These are phyloP conservation scores for Dendrobium catenatum DNA, from an alignment of 106 monocot genomes.

Conservation along the genomic window DNA sequence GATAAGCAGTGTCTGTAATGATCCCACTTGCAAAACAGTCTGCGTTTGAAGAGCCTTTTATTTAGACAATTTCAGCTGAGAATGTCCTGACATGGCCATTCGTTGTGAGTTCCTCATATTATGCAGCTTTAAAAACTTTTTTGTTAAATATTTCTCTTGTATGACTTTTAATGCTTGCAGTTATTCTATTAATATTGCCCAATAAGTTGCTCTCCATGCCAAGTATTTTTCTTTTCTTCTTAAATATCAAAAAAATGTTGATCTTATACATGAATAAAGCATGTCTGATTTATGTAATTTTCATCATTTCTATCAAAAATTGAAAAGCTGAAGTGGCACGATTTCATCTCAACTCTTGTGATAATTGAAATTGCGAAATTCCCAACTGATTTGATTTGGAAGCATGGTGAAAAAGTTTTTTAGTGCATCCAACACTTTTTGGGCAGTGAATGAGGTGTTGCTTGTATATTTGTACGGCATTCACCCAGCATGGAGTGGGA, in stretches of 20 bases:
- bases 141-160: neutral
- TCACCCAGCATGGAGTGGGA: no score
- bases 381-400: no score
- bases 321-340: neutral
- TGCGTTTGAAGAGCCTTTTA: conserved; percentile 86
- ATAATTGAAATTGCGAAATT: no score
- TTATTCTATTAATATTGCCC: neutral
- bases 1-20: conserved; percentile 73
- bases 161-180: neutral
- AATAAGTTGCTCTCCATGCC: neutral
- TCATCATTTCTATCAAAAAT: neutral
- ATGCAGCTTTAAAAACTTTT: neutral
- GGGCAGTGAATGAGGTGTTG: no score
- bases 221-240: neutral
- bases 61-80: conserved; percentile 75
- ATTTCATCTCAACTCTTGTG: neutral
- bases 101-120: conserved; percentile 40
- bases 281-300: neutral
- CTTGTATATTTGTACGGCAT: no score
- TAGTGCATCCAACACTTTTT: no score
- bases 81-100: conserved; percentile 95
- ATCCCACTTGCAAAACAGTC: conserved; percentile 93
- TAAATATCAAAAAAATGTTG: neutral
- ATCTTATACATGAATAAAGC: neutral
- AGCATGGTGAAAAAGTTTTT: no score